Evolutionary conservation across 2,329 filamentous ascomycete genomes (phyloP).

Genomic region (Coniella vitis): DNA sequence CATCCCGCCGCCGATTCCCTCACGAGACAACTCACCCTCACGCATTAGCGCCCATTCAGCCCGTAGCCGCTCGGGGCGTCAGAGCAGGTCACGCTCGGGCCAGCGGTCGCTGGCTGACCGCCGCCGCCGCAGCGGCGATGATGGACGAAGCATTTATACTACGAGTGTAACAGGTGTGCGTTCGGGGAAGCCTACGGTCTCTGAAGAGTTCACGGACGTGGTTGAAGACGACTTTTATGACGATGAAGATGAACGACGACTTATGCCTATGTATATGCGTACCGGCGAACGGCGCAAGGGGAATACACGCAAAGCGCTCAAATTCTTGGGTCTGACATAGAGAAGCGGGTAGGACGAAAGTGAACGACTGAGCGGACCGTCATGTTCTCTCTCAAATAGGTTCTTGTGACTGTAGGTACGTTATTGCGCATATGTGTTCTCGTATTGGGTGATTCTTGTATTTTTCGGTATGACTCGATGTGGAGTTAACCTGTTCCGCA

Average conservation of each 20-base stretch:
- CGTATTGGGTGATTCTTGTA: too few relatives aligned
- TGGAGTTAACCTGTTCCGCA: too few relatives aligned
- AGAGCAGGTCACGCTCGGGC: neutral
- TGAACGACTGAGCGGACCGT: too few relatives aligned
- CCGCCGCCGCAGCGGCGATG: neutral
- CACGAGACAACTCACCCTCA: neutral
- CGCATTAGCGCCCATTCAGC: constrained; percentile 2
- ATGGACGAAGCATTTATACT: neutral
- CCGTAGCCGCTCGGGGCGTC: neutral
- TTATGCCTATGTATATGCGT: constrained; percentile 22
- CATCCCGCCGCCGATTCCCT: neutral
- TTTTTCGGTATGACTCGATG: too few relatives aligned
- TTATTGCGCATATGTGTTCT: too few relatives aligned
- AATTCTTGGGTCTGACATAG: constrained; percentile 28
- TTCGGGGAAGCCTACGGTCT: constrained; percentile 9
- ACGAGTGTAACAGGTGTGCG: constrained; percentile 13
- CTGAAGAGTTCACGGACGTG: constrained; percentile 14
- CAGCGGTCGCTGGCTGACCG: constrained; percentile 3
- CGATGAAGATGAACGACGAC: constrained; percentile 21
- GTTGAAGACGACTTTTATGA: constrained; percentile 16
- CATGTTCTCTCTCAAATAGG: too few relatives aligned
- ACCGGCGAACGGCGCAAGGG: constrained; percentile 16
- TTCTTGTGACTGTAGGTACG: too few relatives aligned
- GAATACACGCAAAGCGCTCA: constrained; percentile 28
- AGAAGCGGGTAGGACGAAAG: neutral